Evolutionary conservation across 805 yeast species (phyloP).

Genomic region (Candida loeiensis): DNA sequence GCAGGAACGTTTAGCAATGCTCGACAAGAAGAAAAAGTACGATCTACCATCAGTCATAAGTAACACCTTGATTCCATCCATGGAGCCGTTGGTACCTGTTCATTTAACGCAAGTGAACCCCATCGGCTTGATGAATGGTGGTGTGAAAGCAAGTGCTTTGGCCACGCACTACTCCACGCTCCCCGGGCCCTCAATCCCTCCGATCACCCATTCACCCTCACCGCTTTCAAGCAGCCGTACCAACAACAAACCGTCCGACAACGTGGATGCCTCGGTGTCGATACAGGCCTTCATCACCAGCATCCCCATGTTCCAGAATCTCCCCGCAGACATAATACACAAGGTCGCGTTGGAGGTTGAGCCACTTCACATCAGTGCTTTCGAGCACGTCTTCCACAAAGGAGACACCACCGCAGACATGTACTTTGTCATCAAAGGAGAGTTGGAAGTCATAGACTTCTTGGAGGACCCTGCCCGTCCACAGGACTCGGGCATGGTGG

Average conservation of each 20-base stretch:
- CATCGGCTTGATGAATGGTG: slow-evolving; percentile 6
- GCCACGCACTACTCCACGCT: slow-evolving; percentile 12
- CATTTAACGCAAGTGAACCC: slow-evolving; percentile 9
- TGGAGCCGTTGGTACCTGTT: slow-evolving; percentile 2
- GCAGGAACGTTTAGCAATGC: slow-evolving; percentile 70
- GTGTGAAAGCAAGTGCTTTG: slow-evolving; percentile 12
- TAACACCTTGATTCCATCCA: slow-evolving; percentile 10
- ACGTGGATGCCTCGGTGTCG: slow-evolving; percentile 52
- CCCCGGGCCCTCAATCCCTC: slow-evolving; percentile 17
- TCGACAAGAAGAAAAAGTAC: slow-evolving; percentile 53
- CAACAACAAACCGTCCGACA: slow-evolving; percentile 15
- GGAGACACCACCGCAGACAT: slow-evolving; percentile 62
- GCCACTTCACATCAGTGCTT: slow-evolving; percentile 49
- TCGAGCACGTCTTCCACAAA: slow-evolving; percentile 57
- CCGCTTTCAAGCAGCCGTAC: slow-evolving; percentile 14
- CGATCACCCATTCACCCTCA: slow-evolving; percentile 15
- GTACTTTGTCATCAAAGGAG: slow-evolving; percentile 64
- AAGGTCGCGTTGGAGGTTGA: slow-evolving; percentile 63
- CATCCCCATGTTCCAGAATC: slow-evolving; percentile 54
- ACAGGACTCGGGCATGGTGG: slow-evolving; percentile 19
- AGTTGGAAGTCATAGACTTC: slow-evolving; percentile 58
- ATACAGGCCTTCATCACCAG: slow-evolving; percentile 56
- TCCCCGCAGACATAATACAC: slow-evolving; percentile 60
- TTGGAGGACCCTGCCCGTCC: slow-evolving; percentile 10
- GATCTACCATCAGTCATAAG: slow-evolving; percentile 31